These are phyloP conservation scores for Spirogloea muscicola DNA, from an alignment of 139 green algal species.

Conservation along the genomic window DNA sequence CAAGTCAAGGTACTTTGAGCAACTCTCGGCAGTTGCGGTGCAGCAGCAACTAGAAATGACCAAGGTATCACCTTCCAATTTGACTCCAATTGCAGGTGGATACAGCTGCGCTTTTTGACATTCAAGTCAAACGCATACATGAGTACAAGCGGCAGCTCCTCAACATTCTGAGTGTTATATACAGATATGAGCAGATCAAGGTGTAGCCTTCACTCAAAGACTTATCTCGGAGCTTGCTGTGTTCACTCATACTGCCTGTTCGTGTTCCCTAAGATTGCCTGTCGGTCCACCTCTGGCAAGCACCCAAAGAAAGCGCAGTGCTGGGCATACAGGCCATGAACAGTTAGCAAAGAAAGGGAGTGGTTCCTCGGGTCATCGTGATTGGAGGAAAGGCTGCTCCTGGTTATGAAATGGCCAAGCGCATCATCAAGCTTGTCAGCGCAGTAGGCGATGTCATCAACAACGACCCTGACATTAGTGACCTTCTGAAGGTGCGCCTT, in stretches of 20 bases:
- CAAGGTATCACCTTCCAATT: no score
- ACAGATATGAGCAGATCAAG: slow-evolving; percentile 74
- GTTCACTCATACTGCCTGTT: no score
- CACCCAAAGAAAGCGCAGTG: no score
- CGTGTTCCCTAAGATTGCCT: not conserved
- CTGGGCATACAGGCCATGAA: slow-evolving; percentile 67
- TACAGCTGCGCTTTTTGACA: slow-evolving; percentile 70
- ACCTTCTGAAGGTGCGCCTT: slow-evolving; percentile 78
- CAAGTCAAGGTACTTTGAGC: no score
- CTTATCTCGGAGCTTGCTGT: no score
- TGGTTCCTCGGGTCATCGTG: slow-evolving; percentile 80
- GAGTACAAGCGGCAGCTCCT: slow-evolving; percentile 89
- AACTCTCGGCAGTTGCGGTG: no score
- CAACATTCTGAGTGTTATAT: slow-evolving; percentile 76
- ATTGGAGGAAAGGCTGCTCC: slow-evolving; percentile 94
- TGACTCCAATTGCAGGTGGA: slow-evolving; percentile 37
- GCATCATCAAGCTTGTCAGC: slow-evolving; percentile 93
- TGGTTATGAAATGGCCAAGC: slow-evolving; percentile 97
- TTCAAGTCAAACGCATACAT: slow-evolving; percentile 90
- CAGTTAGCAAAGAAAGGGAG: slow-evolving; percentile 56
- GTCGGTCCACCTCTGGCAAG: not conserved
- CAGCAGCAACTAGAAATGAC: no score
- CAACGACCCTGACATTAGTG: slow-evolving; percentile 70
- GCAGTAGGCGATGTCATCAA: slow-evolving; percentile 72
- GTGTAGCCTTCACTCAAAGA: no score